Evolutionary conservation across 2,329 filamentous ascomycete genomes (phyloP).

Genomic region (Colletotrichum somersetense): DNA sequence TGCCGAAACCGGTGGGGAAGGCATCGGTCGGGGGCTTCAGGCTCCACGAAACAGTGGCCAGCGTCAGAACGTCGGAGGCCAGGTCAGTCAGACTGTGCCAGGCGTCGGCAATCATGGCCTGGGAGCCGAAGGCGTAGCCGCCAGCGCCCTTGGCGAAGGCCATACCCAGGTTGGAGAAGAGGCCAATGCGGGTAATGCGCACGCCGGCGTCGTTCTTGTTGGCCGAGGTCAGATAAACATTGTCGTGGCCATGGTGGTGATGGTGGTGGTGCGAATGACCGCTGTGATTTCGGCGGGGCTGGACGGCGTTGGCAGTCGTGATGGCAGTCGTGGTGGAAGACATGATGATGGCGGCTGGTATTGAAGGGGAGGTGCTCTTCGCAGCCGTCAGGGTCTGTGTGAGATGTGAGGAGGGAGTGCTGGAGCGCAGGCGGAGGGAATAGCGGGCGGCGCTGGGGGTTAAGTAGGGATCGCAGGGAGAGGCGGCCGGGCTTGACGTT

Average conservation of each 20-base stretch:
- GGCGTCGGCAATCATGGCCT: conserved; percentile 91
- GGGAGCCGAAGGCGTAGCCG: conserved; percentile 94
- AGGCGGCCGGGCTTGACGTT: conserved; percentile 29
- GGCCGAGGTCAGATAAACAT: conserved; percentile 81
- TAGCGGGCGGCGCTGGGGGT: conserved; percentile 37
- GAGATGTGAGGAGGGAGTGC: conserved; percentile 16
- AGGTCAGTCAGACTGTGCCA: conserved; percentile 97
- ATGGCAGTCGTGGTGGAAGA: conserved; percentile 51
- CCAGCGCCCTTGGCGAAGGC: conserved; percentile 92
- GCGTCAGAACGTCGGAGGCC: conserved; percentile 92
- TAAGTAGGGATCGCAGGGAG: conserved; percentile 40
- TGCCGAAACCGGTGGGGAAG: conserved; percentile 94
- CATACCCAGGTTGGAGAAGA: conserved; percentile 93
- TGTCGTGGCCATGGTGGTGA: conserved; percentile 82
- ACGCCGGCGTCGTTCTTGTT: conserved; percentile 95
- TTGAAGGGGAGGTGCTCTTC: conserved; percentile 33
- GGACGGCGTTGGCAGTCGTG: conserved; percentile 49
- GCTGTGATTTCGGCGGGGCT: conserved; percentile 62
- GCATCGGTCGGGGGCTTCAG: conserved; percentile 84
- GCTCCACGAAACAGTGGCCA: conserved; percentile 95
- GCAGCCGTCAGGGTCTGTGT: conserved; percentile 38
- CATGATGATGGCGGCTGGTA: conserved; percentile 47
- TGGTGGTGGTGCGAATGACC: conserved; percentile 61
- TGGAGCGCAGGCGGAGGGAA: conserved; percentile 12
- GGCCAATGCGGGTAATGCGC: conserved; percentile 89